Conservation (phyloP, 192 early-diverging fungal species). For the Umbelopsis isabellina region DNA sequence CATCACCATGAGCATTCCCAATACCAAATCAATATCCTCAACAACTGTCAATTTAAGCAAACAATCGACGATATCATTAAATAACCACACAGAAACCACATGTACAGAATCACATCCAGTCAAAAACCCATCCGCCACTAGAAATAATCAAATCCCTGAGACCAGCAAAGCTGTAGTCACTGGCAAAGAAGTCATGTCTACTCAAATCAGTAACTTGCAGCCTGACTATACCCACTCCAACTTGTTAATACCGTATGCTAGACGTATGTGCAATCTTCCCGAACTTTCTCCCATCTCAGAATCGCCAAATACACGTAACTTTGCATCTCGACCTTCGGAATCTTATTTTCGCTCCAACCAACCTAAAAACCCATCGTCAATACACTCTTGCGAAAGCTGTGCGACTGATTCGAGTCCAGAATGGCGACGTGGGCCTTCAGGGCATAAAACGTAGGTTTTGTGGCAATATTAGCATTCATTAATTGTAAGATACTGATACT, state of each 20-base stretch:
- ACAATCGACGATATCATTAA: not conserved
- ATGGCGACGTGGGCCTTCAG: conserved; percentile 40
- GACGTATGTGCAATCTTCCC: conserved; percentile 13
- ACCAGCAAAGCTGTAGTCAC: not conserved
- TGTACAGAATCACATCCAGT: conserved; percentile 16
- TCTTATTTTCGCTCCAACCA: conserved; percentile 2
- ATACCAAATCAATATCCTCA: not conserved
- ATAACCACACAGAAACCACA: conserved; percentile 4
- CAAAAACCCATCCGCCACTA: not conserved
- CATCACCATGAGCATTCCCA: not conserved
- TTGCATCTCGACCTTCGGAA: not conserved
- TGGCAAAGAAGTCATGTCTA: not conserved
- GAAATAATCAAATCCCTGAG: not conserved
- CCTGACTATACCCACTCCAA: not conserved
- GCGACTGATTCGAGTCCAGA: conserved; percentile 37
- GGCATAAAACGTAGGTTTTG: conserved; percentile 40
- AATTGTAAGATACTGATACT: too few relatives aligned
- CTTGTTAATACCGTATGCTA: conserved; percentile 17
- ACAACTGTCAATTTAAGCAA: not conserved
- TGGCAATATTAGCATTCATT: not conserved
- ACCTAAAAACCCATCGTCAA: not conserved
- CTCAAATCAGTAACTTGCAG: not conserved
- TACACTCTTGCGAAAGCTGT: conserved; percentile 37
- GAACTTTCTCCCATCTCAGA: conserved; percentile 8
- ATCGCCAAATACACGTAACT: not conserved